Evolutionary conservation across 805 yeast species (phyloP), one percentile per base, ranked within the genome.

Genomic region (Lipomyces kockii): DNA sequence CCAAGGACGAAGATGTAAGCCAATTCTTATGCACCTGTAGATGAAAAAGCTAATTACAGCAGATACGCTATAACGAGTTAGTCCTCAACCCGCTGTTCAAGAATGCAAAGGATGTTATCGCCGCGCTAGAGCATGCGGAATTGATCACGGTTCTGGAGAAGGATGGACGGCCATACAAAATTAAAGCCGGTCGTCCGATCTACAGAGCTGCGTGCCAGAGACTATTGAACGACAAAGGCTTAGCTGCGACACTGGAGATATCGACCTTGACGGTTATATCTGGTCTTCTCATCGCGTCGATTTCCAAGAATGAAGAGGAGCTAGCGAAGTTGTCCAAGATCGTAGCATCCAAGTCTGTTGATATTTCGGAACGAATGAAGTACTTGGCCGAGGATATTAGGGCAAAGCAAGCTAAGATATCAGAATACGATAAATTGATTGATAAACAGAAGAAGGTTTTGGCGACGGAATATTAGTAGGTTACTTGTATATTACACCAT

Each of bases 171-270:
- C 34, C 78, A 91, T 25, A 80, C 82, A 57, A 83, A 84, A 85
- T 95, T 22, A 78, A 80, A 25, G 91, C 97, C 0, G 97, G 97
- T 0, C 88, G 92, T 73, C 98, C 99, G 2, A 80, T 95, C 27
- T 92, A 82, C 77, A 83, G 84, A 65, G 90, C 93, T 0, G 97
- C 98, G 0, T 95, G 94, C 79, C 74, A 81, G 65, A 84, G 84
- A 67, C 81, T 95, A 75, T 83, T 87, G 2, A 71, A 81, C 1
- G 93, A 92, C 75, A 74, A 80, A 17, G 81, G 83, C 20, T 78
- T 90, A 6, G 84, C 82, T 64, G 85, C 85, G 29, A 81, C 86
- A 12, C 83, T 91, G 76, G 97, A 92, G 76, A 82, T 88, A 2
- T 83, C 85, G 29, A 87, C 88, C 69, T 78, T 89, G 62, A 79